Evolutionary conservation across 345 rosid genomes (phyloP), one percentile per base, ranked within the genome.

Genomic region (Noccaea bulbosa): DNA sequence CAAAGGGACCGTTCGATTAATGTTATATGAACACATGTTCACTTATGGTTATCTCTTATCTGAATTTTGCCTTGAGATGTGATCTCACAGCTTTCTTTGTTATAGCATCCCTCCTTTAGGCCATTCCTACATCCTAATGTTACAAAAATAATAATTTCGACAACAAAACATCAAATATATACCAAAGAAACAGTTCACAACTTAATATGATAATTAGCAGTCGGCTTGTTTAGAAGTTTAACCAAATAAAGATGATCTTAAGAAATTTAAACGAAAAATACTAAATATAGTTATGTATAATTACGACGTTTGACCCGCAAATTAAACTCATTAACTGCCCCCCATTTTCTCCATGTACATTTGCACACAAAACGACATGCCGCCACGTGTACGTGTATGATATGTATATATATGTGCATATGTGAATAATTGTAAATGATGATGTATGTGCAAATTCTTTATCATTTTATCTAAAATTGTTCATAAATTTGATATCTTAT

Each of bases 291-390:
- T 10, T 12, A 40, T 61, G 30, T 11, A 17, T 65, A 73, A 58
- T 44, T 33, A 66, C 46, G 62, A 66, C 39, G 47, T 58, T 57
- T 51, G 62, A 73, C 60, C 62, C 54, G 50, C 16, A 66, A 43
- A 48, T 11, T 49, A 11, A 73, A 57, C 47, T 50, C 67, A 61
- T 49, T 58, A 60, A 44, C 69, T 44, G 37, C 69, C 37, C 69
- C 37, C 78, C 63, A 51, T 58, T 74, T 43, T 53, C 73, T 67
- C 55, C 47, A 24, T 51, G 49, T 67, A 67, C 47, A 66, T 33
- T 51, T 49, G 62, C 72, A 67, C 62, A 74, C 43, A 49, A 58
- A 66, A 74, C 68, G 73, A 67, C 73, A 67, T 15, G 15, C 20
- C 0, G 33, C 57, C 11, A 46, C 71, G 34, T 38, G 58, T 34